Conservation (phyloP, 2,329 filamentous ascomycete species). For the Metarhizium album region DNA sequence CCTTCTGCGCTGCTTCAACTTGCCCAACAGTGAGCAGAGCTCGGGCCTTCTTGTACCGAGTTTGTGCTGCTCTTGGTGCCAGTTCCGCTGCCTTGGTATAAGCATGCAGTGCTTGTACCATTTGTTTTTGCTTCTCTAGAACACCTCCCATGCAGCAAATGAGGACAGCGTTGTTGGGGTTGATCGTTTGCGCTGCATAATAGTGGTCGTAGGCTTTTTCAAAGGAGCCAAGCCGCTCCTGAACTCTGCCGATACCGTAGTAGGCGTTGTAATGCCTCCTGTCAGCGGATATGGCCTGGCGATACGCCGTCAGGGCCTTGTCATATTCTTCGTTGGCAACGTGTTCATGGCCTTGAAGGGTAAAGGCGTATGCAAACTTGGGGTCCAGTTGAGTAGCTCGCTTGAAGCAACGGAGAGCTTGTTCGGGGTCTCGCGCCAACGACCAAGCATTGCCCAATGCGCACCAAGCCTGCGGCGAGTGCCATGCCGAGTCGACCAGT, state of each 20-base stretch:
- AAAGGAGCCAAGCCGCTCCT: slow-evolving; percentile 82
- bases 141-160: slow-evolving; percentile 88
- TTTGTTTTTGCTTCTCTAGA: slow-evolving; percentile 79
- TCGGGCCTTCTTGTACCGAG: slow-evolving; percentile 86
- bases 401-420: slow-evolving; percentile 89
- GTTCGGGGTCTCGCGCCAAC: slow-evolving; percentile 82
- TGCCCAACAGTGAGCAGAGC: slow-evolving; percentile 67
- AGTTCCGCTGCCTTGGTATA: slow-evolving; percentile 77
- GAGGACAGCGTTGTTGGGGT: slow-evolving; percentile 85
- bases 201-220: slow-evolving; percentile 90
- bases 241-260: slow-evolving; percentile 77
- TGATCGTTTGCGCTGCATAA: slow-evolving; percentile 76
- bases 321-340: slow-evolving; percentile 95
- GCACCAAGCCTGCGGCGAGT: slow-evolving; percentile 93
- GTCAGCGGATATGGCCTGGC: slow-evolving; percentile 76
- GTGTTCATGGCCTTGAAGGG: slow-evolving; percentile 90
- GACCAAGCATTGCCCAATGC: slow-evolving; percentile 93
- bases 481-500: slow-evolving; percentile 73
- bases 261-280: slow-evolving; percentile 95
- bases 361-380: slow-evolving; percentile 90
- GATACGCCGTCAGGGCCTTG: slow-evolving; percentile 80
- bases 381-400: slow-evolving; percentile 84
- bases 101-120: slow-evolving; percentile 64
- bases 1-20: slow-evolving; percentile 62
- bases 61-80: slow-evolving; percentile 69